Conservation (phyloP, 345 rosid species). For the Lagerstroemia speciosa region DNA sequence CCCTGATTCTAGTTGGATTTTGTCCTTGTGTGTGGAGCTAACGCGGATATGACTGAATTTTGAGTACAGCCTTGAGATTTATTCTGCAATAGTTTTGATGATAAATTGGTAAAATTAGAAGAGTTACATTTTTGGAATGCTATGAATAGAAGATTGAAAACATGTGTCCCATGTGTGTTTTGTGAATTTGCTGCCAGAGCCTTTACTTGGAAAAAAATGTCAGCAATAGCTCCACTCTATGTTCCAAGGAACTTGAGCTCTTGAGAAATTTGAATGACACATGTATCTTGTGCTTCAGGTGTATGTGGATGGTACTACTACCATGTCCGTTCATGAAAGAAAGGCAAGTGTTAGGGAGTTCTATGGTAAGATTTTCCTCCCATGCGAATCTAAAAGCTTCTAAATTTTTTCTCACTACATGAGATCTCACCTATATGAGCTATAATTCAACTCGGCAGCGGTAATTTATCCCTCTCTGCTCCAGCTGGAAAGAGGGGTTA, state of each 20-base stretch:
- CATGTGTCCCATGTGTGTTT: not conserved
- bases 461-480: constrained; percentile 55
- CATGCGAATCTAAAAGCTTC: not conserved
- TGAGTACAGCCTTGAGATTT: not conserved
- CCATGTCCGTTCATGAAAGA: constrained; percentile 49
- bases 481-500: constrained; percentile 52
- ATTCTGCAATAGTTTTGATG: not conserved
- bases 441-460: constrained; percentile 24
- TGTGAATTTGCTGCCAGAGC: not conserved
- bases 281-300: constrained; percentile 25
- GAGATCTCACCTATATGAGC: not conserved
- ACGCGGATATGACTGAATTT: not conserved
- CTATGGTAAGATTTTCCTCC: constrained; percentile 32
- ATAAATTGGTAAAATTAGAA: not conserved
- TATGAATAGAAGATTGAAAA: not conserved
- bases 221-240: not conserved
- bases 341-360: constrained; percentile 59
- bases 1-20: not conserved
- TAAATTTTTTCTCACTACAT: not conserved
- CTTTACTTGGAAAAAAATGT: not conserved
- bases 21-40: not conserved
- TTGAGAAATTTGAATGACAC: not conserved
- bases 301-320: constrained; percentile 63
- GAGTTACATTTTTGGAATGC: not conserved
- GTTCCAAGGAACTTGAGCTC: not conserved